Percentiles rank a stretch among this genome's conserved stretches.
Evolutionary conservation across 208 protist genomes (phyloP).

Genomic region (Trypanosoma scelopori): DNA sequence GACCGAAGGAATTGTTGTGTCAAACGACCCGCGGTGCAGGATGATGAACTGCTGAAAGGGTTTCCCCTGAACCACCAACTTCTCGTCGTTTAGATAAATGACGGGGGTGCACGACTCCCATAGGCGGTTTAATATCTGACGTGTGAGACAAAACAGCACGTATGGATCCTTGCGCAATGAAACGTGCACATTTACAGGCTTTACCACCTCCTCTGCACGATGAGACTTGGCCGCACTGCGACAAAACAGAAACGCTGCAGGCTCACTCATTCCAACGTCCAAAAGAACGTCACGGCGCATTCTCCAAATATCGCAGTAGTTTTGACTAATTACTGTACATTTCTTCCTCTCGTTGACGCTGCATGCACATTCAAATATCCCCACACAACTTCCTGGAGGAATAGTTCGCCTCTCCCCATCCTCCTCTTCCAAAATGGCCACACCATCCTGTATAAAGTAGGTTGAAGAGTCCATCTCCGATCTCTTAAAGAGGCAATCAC

Average conservation of each 20-base stretch:
- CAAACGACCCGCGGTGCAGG: conserved; percentile 58
- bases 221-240: conserved; percentile 63
- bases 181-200: conserved; percentile 29
- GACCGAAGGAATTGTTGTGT: conserved; percentile 53
- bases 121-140: conserved; percentile 39
- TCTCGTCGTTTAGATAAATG: conserved; percentile 80
- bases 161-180: conserved; percentile 66
- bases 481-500: conserved; percentile 61
- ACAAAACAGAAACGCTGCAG: conserved; percentile 78
- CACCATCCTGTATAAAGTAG: conserved; percentile 87
- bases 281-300: conserved; percentile 69
- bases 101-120: conserved; percentile 60
- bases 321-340: conserved; percentile 70
- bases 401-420: conserved; percentile 36
- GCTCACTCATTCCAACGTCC: conserved; percentile 86
- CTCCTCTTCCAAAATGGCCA: conserved; percentile 50
- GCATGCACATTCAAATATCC: conserved; percentile 88
- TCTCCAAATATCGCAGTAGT: conserved; percentile 89
- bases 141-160: conserved; percentile 63
- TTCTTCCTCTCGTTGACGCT: conserved; percentile 81
- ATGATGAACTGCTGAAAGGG: conserved; percentile 58
- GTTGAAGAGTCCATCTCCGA: conserved; percentile 72
- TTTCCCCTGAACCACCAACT: conserved; percentile 68
- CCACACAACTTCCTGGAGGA: conserved; percentile 71
- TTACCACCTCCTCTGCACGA: conserved; percentile 53